Percentiles rank a stretch among this genome's conserved stretches.
Evolutionary conservation across 768 basidiomycete species (phyloP).

Genomic region (Lanmaoa pseudosensibilis): DNA sequence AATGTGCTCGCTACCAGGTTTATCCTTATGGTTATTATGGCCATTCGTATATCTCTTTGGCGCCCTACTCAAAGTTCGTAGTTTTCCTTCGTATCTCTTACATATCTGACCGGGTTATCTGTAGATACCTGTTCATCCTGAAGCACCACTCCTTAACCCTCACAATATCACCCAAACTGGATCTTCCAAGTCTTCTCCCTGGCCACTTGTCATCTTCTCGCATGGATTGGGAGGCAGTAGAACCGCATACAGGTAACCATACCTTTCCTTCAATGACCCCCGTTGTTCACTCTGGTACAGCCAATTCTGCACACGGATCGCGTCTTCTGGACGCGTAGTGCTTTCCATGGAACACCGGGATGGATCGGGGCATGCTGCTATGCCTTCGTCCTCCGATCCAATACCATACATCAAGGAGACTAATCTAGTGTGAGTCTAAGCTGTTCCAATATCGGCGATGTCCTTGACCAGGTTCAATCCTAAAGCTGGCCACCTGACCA

Average conservation of each 20-base stretch:
- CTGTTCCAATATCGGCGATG: background rate
- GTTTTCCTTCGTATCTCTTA: background rate
- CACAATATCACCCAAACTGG: background rate
- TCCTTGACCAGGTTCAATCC: background rate
- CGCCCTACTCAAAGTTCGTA: slow-evolving; percentile 45
- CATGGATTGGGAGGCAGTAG: slow-evolving; percentile 79
- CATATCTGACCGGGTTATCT: background rate
- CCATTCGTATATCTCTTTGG: slow-evolving; percentile 55
- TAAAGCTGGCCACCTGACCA: slow-evolving; percentile 28
- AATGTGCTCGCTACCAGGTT: slow-evolving; percentile 12
- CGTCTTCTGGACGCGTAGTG: slow-evolving; percentile 78
- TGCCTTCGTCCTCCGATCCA: slow-evolving; percentile 33
- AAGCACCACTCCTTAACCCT: slow-evolving; percentile 51
- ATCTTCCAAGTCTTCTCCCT: slow-evolving; percentile 36
- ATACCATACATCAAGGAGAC: slow-evolving; percentile 56
- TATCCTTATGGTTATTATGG: slow-evolving; percentile 34
- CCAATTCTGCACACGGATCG: slow-evolving; percentile 70
- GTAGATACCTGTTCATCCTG: slow-evolving; percentile 58
- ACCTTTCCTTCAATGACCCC: background rate
- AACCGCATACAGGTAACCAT: slow-evolving; percentile 61
- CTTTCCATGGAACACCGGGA: slow-evolving; percentile 83
- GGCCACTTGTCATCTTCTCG: slow-evolving; percentile 83
- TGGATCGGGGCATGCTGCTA: slow-evolving; percentile 62
- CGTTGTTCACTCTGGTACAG: slow-evolving; percentile 32
- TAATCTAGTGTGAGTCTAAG: slow-evolving; percentile 50